Percentiles rank a stretch among this genome's conserved stretches.
These are phyloP conservation scores for Venturia oleaginea DNA, from an alignment of 2,329 filamentous ascomycete genomes.

Conservation along the genomic window DNA sequence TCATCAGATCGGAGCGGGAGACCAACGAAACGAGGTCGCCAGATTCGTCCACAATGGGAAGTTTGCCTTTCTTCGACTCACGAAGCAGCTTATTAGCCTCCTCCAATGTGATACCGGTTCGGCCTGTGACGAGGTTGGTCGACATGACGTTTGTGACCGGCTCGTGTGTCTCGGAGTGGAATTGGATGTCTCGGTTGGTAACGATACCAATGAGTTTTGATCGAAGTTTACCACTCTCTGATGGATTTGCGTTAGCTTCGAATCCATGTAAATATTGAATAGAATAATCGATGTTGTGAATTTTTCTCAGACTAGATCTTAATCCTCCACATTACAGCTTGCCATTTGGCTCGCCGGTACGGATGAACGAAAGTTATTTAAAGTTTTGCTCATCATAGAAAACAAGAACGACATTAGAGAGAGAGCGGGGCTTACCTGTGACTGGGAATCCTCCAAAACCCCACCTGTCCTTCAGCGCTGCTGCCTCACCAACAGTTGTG, in stretches of 20 bases:
- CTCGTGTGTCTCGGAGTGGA: slow-evolving; percentile 66
- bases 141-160: slow-evolving; percentile 89
- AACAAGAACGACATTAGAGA: slow-evolving; percentile 20
- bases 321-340: slow-evolving; percentile 71
- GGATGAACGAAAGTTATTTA: slow-evolving; percentile 99
- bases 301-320: slow-evolving; percentile 40
- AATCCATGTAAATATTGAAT: slow-evolving; percentile 20
- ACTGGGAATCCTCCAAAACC: slow-evolving; percentile 98
- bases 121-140: slow-evolving; percentile 83
- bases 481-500: slow-evolving; percentile 86
- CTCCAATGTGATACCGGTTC: slow-evolving; percentile 67
- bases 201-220: slow-evolving; percentile 97
- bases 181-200: slow-evolving; percentile 96
- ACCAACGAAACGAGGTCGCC: slow-evolving; percentile 57
- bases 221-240: slow-evolving; percentile 84
- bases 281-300: slow-evolving; percentile 15
- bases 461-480: slow-evolving; percentile 92
- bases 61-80: slow-evolving; percentile 96
- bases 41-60: slow-evolving; percentile 77
- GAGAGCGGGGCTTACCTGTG: slow-evolving; percentile 62
- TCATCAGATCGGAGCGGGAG: slow-evolving; percentile 76
- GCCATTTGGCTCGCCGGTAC: slow-evolving; percentile 54
- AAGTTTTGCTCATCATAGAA: slow-evolving; percentile 65
- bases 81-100: slow-evolving; percentile 92
- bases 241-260: slow-evolving; percentile 19